phyloP scores from a whole-genome alignment of 805 yeast genomes.

The Yamadazyma tumulicola region DNA sequence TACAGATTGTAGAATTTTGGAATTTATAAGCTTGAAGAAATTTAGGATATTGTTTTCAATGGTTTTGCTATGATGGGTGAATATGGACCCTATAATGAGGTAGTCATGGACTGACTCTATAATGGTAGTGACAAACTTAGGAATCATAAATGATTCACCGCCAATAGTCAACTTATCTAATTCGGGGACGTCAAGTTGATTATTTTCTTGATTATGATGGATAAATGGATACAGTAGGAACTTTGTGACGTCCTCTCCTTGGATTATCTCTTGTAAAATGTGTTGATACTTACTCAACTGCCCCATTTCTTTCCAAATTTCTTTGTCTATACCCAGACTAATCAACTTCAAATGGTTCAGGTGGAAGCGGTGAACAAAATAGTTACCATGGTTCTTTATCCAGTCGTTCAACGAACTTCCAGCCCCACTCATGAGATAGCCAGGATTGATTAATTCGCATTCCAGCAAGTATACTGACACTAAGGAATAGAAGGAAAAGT shows the following conservation, averaged over 20 bases:
- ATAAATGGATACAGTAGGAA: slow-evolving; percentile 19
- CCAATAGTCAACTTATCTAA: neutral
- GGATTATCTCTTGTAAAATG: slow-evolving; percentile 20
- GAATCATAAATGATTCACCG: slow-evolving; percentile 25
- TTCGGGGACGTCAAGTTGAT: neutral
- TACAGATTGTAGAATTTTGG: slow-evolving; percentile 56
- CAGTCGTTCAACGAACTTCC: slow-evolving; percentile 56
- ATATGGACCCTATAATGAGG: slow-evolving; percentile 51
- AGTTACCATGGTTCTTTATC: slow-evolving; percentile 61
- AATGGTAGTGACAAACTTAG: slow-evolving; percentile 21
- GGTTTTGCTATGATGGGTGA: slow-evolving; percentile 42
- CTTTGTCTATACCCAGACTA: slow-evolving; percentile 54
- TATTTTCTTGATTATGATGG: slow-evolving; percentile 1
- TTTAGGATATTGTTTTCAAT: slow-evolving; percentile 46
- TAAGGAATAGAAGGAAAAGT: slow-evolving; percentile 62
- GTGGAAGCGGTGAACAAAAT: slow-evolving; percentile 56
- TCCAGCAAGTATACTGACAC: slow-evolving; percentile 71
- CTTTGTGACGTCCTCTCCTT: slow-evolving; percentile 18
- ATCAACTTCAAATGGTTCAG: slow-evolving; percentile 46
- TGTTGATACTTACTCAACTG: slow-evolving; percentile 26
- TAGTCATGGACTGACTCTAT: slow-evolving; percentile 44
- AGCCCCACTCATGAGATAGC: slow-evolving; percentile 53
- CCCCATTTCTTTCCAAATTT: slow-evolving; percentile 77
- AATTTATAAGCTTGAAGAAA: slow-evolving; percentile 44
- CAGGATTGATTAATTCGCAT: slow-evolving; percentile 76